Percentiles rank a stretch among this genome's conserved stretches.
phyloP scores from a whole-genome alignment of 1,284 basidiomycete genomes.

The Papiliotrema terrestris region DNA sequence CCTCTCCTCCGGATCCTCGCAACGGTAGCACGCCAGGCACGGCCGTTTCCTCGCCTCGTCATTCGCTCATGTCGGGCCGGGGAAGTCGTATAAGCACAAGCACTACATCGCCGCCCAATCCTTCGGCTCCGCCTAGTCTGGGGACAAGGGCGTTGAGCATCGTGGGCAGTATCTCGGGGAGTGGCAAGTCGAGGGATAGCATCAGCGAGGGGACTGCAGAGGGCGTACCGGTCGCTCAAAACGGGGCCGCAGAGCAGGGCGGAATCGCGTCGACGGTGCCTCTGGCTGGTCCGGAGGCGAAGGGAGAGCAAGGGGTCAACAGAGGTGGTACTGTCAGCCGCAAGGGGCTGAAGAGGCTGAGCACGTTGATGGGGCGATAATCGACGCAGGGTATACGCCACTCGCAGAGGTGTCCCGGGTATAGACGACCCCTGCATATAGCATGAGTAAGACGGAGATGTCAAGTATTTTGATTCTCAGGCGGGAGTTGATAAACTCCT shows the following conservation, averaged over 20 bases:
- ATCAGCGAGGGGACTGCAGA: conserved; percentile 4
- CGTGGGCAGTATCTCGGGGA: conserved; percentile 6
- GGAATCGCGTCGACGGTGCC: neutral
- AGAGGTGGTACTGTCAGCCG: neutral
- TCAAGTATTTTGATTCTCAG: too few species aligned
- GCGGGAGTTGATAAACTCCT: too few species aligned
- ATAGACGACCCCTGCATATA: neutral
- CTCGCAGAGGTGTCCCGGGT: too few species aligned
- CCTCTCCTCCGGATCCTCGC: neutral
- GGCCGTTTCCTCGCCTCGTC: conserved; percentile 1
- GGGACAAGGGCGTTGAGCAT: conserved; percentile 7
- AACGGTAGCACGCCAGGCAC: neutral
- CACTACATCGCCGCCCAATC: neutral
- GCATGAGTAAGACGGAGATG: neutral
- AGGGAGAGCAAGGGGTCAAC: conserved; percentile 3
- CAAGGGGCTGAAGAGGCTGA: conserved; percentile 31
- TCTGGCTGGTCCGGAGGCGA: conserved; percentile 3
- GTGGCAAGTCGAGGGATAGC: conserved; percentile 4
- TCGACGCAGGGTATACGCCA: too few species aligned
- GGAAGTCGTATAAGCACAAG: neutral
- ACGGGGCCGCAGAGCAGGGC: neutral
- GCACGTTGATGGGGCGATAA: conserved; percentile 30
- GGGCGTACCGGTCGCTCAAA: neutral
- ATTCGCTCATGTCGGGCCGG: neutral
- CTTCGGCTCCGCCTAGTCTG: neutral